phyloP scores from a whole-genome alignment of 371 early-diverging fungal genomes.

The Circinella minor region DNA sequence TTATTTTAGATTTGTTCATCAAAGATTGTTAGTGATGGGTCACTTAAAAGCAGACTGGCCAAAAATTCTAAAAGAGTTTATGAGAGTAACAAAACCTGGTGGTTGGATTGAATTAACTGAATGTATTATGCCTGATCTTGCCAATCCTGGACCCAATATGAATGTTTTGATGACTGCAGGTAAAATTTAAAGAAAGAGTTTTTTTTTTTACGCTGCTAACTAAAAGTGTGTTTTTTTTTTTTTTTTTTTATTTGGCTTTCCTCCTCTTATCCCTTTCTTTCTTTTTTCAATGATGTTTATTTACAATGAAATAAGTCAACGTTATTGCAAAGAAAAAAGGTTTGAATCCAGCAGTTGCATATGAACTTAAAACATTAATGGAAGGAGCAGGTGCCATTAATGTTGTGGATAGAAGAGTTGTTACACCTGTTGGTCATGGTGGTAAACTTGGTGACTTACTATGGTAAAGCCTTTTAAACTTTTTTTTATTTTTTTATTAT shows the following conservation, averaged over 20 bases:
- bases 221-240: not conserved
- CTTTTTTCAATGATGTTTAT: too few relatives aligned
- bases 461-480: not conserved
- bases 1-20: conserved; percentile 58
- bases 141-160: conserved; percentile 13
- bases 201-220: not conserved
- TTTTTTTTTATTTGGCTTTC: not conserved
- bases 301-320: not conserved
- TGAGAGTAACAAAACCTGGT: conserved; percentile 23
- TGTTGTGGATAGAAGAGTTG: not conserved
- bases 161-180: not conserved
- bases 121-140: conserved; percentile 6
- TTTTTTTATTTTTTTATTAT: too few relatives aligned
- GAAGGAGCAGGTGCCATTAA: conserved; percentile 5
- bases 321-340: conserved; percentile 4
- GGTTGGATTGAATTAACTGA: conserved; percentile 30
- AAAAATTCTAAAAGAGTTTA: conserved; percentile 2
- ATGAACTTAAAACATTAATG: conserved; percentile 6
- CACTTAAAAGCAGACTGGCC: conserved; percentile 35
- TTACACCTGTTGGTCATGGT: conserved; percentile 24
- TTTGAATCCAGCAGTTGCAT: conserved; percentile 8
- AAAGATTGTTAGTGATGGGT: conserved; percentile 44
- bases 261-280: too few relatives aligned
- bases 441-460: conserved; percentile 19
- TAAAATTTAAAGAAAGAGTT: not conserved